phyloP scores from a whole-genome alignment of 2,329 filamentous ascomycete genomes.

The Aspergillus sojae region DNA sequence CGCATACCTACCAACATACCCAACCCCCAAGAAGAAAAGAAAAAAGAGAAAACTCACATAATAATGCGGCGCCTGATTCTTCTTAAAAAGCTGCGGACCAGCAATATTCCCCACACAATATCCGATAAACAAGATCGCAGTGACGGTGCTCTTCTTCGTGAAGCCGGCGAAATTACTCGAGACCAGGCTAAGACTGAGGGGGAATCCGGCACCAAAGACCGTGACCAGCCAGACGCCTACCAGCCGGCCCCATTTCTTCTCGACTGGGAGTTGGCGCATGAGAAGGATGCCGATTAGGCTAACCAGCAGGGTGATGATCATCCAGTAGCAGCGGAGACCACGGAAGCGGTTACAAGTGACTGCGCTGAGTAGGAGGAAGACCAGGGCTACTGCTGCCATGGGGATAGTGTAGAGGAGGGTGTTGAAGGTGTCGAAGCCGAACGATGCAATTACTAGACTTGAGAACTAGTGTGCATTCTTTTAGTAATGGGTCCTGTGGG shows the following conservation, averaged over 20 bases:
- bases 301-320: conserved; percentile 3
- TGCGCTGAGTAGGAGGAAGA: conserved; percentile 11
- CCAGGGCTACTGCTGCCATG: conserved; percentile 14
- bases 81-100: conserved; percentile 23
- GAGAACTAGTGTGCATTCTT: conserved; percentile 14
- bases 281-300: conserved; percentile 27
- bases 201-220: conserved; percentile 33
- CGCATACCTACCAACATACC: neutral
- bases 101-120: conserved; percentile 34
- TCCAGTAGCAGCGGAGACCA: conserved; percentile 14
- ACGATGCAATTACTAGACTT: conserved; percentile 19
- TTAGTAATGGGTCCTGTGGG: neutral
- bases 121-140: conserved; percentile 52
- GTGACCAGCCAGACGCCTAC: conserved; percentile 29
- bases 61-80: conserved; percentile 9
- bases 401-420: conserved; percentile 20
- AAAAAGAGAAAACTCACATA: conserved; percentile 3
- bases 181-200: conserved; percentile 31
- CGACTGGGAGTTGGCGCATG: conserved; percentile 24
- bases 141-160: conserved; percentile 33
- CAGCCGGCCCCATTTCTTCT: conserved; percentile 26
- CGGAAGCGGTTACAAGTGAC: conserved; percentile 10
- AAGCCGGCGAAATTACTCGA: conserved; percentile 35
- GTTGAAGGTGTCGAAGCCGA: conserved; percentile 23
- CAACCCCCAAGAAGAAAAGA: neutral